Conservation (phyloP, 1,284 basidiomycete species). For the Heterobasidion annosum region DNA sequence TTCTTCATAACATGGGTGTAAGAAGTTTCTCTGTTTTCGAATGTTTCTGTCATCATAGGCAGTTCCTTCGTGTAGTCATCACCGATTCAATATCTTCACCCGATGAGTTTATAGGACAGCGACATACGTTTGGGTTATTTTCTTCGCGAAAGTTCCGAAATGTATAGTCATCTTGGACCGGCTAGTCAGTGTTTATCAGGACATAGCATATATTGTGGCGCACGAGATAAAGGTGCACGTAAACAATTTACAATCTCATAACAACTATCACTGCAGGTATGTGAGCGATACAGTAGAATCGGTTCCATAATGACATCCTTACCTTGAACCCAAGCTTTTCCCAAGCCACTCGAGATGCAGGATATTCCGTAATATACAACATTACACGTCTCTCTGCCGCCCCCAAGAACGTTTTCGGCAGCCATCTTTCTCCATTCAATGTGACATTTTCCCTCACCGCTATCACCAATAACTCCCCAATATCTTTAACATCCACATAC, state of each 20-base stretch:
- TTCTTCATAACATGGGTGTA: too few relatives aligned
- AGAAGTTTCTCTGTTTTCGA: too few relatives aligned
- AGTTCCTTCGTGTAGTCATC: too few relatives aligned
- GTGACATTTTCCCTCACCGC: constrained; percentile 6
- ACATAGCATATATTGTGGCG: too few relatives aligned
- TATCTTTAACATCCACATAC: constrained; percentile 19
- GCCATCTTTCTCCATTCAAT: background rate
- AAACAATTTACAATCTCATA: background rate
- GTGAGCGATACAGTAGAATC: background rate
- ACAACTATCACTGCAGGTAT: background rate
- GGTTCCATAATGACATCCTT: background rate
- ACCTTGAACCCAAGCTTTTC: background rate
- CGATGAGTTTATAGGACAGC: too few relatives aligned
- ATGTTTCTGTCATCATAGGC: too few relatives aligned
- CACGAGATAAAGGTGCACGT: background rate
- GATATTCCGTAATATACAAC: background rate
- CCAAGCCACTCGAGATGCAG: background rate
- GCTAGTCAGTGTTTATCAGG: too few relatives aligned
- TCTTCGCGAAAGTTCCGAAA: too few relatives aligned
- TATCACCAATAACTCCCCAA: constrained; percentile 15
- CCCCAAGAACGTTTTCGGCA: background rate
- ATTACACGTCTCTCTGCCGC: background rate
- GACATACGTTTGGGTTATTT: too few relatives aligned
- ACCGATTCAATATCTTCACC: too few relatives aligned
- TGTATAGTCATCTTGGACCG: too few relatives aligned